Conservation (phyloP, 2,329 filamentous ascomycete genomes). For the Fusarium sp. region DNA sequence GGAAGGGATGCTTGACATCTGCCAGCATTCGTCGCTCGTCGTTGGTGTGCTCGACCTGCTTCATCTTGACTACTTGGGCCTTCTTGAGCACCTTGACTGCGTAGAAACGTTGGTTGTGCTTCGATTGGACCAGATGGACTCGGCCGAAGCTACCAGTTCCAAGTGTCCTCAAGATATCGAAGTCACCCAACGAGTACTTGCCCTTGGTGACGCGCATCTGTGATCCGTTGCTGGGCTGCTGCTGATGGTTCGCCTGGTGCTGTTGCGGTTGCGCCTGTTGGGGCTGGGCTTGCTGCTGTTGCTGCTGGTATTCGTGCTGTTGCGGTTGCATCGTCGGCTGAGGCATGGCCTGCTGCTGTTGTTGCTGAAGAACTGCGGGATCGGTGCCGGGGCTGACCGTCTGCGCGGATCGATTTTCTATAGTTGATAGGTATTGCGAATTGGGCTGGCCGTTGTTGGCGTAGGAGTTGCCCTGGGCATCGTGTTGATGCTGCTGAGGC, state of each 20-base stretch:
- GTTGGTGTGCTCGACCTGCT: slow-evolving; percentile 99
- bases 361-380: slow-evolving; percentile 49
- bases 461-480: slow-evolving; percentile 53
- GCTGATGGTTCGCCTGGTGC: slow-evolving; percentile 48
- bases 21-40: slow-evolving; percentile 96
- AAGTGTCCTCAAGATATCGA: slow-evolving; percentile 88
- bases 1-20: slow-evolving; percentile 96
- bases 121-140: slow-evolving; percentile 96
- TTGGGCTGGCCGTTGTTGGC: slow-evolving; percentile 38
- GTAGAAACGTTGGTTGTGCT: slow-evolving; percentile 98
- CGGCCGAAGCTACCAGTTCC: slow-evolving; percentile 97
- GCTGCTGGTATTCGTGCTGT: slow-evolving; percentile 45
- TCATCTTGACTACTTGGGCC: slow-evolving; percentile 99
- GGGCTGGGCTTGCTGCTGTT: slow-evolving; percentile 39
- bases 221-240: slow-evolving; percentile 48
- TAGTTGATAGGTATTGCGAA: slow-evolving; percentile 43
- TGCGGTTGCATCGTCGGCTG: slow-evolving; percentile 47
- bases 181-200: slow-evolving; percentile 95
- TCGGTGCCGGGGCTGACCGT: slow-evolving; percentile 54
- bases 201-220: slow-evolving; percentile 84
- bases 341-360: slow-evolving; percentile 51
- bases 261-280: slow-evolving; percentile 38
- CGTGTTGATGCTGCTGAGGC: slow-evolving; percentile 50
- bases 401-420: slow-evolving; percentile 44
- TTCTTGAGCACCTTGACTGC: slow-evolving; percentile 99